Base-by-base conservation (phyloP, 441 rosid species). In the Aquilaria agallochum region DNA sequence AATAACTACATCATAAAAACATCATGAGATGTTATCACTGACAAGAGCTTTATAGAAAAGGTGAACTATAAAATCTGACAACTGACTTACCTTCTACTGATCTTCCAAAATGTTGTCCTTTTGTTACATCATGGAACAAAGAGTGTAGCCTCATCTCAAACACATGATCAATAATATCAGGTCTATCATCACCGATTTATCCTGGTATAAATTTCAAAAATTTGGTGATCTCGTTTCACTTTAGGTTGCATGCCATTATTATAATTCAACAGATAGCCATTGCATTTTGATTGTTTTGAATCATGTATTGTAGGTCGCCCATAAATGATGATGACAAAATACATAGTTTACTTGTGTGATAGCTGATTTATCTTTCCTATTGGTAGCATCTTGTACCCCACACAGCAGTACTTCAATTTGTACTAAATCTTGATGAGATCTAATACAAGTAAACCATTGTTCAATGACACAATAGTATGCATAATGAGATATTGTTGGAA, bases 401-500 rank as follows among this genome's bases (percentile, higher is more conserved):
- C 5, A 5, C 5, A 53, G 27, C 1, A 1, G 53, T 0, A 63
- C 2, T 30, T 72, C 55, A 2, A 10, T 0, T 3, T 69, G 11
- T 0, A 70, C 1, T 0, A 53, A 2, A 1, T 12, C 2, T 36
- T 70, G 53, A n/a, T 65, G 27, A 5, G 1, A 2, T 7, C 50
- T 2, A 2, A 59, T 10, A 11, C 30, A 64, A 7, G 46, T 1
- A 1, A 59, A 27, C 2, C 55, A 15, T 1, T 46, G 27, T 14
- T 66, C 60, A 6, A 66, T 53, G 12, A 71, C 13, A 0, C 15
- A n/a, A 2, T 50, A 5, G 1, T 13, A 66, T 1, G 60, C 64
- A 61, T 66, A 60, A 1, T 50, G 1, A 65, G 1, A 33, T 14
- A 60, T 4, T 65, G 59, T 32, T 71, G 75, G 13, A 60, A 50